Percentiles rank a stretch among this genome's conserved stretches.
Evolutionary conservation across 2,329 filamentous ascomycete species (phyloP).

Genomic region (Triangularia verruculosa): DNA sequence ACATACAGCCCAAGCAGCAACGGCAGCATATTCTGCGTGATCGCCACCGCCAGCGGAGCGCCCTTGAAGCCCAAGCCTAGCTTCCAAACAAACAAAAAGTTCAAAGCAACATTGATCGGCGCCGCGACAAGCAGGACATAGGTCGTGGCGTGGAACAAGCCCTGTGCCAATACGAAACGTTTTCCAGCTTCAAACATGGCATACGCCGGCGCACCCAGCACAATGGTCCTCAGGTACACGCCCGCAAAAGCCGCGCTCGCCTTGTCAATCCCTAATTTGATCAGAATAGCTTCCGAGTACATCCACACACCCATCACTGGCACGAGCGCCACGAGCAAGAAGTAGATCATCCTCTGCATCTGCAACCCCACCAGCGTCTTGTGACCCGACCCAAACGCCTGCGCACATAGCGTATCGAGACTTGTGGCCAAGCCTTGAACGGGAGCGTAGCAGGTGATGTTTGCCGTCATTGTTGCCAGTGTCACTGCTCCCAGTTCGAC

Average conservation of each 20-base stretch:
- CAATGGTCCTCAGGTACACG: slow-evolving; percentile 67
- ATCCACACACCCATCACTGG: slow-evolving; percentile 70
- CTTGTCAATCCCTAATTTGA: slow-evolving; percentile 58
- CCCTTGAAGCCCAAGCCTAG: slow-evolving; percentile 67
- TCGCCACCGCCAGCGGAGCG: slow-evolving; percentile 72
- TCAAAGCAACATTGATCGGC: slow-evolving; percentile 72
- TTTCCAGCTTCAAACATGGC: slow-evolving; percentile 75
- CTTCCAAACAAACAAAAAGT: slow-evolving; percentile 77
- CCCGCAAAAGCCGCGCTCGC: slow-evolving; percentile 70
- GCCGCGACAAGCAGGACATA: slow-evolving; percentile 75
- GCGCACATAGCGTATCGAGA: slow-evolving; percentile 87
- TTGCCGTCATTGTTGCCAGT: slow-evolving; percentile 74
- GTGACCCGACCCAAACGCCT: slow-evolving; percentile 89
- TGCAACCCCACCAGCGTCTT: slow-evolving; percentile 85
- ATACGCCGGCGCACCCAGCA: slow-evolving; percentile 71
- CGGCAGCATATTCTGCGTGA: slow-evolving; percentile 74
- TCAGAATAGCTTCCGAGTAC: slow-evolving; percentile 62
- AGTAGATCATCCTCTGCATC: slow-evolving; percentile 75
- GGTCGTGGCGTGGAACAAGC: slow-evolving; percentile 74
- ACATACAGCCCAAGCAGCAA: slow-evolving; percentile 72
- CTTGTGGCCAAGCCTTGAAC: slow-evolving; percentile 85
- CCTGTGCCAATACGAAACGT: slow-evolving; percentile 78
- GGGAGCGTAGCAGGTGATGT: slow-evolving; percentile 73
- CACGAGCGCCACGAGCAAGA: slow-evolving; percentile 67
- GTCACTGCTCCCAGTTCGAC: slow-evolving; percentile 65